phyloP scores from a whole-genome alignment of 139 green algal species.

The Nannochloris sp. region DNA sequence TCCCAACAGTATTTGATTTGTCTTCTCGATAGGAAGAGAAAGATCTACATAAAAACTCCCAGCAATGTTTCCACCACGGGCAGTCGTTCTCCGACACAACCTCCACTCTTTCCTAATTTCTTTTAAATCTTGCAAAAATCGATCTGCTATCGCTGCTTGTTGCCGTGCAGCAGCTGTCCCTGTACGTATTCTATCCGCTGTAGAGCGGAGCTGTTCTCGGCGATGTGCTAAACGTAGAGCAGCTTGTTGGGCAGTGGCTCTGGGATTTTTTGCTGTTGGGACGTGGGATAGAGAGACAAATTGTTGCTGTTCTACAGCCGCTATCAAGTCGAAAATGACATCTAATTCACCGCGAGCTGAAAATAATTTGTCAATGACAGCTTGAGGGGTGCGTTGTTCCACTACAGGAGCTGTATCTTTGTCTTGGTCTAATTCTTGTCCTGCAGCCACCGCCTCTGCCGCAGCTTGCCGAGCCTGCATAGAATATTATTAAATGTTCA shows the following conservation, averaged over 20 bases:
- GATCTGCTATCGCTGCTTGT: not conserved
- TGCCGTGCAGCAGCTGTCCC: not conserved
- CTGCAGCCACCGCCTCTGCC: not conserved
- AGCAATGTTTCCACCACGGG: not conserved
- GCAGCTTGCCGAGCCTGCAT: constrained; percentile 3
- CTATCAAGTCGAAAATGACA: constrained; percentile 25
- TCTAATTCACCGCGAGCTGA: constrained; percentile 24
- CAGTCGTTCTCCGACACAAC: not conserved
- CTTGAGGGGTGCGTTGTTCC: not conserved
- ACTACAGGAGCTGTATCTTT: not conserved
- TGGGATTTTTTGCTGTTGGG: not conserved
- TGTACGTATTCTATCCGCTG: not conserved
- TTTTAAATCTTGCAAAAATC: constrained; percentile 7
- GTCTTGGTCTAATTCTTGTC: not conserved
- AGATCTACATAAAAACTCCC: not conserved
- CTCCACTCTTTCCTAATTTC: constrained; percentile 11
- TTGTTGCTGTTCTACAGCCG: constrained; percentile 27
- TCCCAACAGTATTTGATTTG: not conserved
- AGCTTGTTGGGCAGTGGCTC: not conserved
- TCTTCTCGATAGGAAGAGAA: not conserved
- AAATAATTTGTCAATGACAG: constrained; percentile 21
- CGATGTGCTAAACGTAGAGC: not conserved
- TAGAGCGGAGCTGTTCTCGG: not conserved
- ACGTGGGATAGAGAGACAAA: constrained; percentile 18
- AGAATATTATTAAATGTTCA: too few species aligned